Evolutionary conservation across 805 yeast genomes (phyloP), one percentile per base, ranked within the genome.

Genomic region (Barnettozyma californica): DNA sequence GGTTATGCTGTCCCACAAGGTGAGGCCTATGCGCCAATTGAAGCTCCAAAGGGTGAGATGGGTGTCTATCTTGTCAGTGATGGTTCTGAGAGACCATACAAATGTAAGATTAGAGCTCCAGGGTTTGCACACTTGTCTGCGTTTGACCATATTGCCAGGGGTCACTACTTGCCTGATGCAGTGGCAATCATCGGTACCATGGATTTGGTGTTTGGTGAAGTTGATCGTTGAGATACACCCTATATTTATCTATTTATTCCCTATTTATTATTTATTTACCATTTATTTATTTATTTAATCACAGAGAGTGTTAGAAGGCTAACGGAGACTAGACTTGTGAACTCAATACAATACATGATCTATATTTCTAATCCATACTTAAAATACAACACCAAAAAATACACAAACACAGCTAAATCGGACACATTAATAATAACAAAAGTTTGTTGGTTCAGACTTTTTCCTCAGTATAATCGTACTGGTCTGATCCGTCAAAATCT

Each of bases 21-120:
- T 63, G 96, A 88, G 71, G 84, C 96, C 10, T 88, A 88, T 67
- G 86, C 94, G 44, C 92, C 87, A 49, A 87, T 88, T 57, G 96
- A 88, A 73, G 95, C 96, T 21, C 96, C 96, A 66, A 88, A 88
- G 79, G 96, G 96, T 66, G 96, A 88, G 70, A 86, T 88, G 94
- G 96, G 87, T 52, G 95, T 87, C 48, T 88, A 83, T 63, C 83
- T 88, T 45, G 95, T 88, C 48, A 81, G 90, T 57, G 96, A 88
- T 70, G 96, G 96, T 48, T 70, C 85, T 50, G 96, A 88, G 73
- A 80, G 94, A 68, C 96, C 96, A 33, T 88, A 88, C 73, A 81
- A 90, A 71, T 87, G 95, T 75, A 87, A 87, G 74, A 87, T 88
- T 62, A 83, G 96, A 71, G 90, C 95, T n/a, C 96, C 96, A 43